Conservation (phyloP, 2,329 filamentous ascomycete species). For the Dothistroma pini region DNA sequence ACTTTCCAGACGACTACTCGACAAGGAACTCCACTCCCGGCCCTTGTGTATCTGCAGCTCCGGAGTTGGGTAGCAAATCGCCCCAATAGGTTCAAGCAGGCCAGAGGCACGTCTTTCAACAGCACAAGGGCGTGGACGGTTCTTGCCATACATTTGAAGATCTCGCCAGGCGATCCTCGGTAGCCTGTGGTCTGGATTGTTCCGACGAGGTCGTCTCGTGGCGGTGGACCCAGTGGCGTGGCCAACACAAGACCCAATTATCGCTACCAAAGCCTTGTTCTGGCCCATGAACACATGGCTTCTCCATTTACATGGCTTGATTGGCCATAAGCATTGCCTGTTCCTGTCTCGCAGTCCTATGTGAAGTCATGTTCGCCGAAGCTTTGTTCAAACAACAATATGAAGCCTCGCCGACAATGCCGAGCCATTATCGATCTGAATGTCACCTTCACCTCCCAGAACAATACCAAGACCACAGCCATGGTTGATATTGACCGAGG, state of each 20-base stretch:
- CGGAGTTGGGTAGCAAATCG: too few relatives aligned
- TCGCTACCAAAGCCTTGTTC: background rate
- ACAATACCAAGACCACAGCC: background rate
- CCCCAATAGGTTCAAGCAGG: background rate
- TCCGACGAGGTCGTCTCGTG: background rate
- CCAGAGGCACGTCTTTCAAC: background rate
- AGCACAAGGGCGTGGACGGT: background rate
- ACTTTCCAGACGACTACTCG: too few relatives aligned
- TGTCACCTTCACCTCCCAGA: background rate
- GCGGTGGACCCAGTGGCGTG: background rate
- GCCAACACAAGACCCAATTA: background rate
- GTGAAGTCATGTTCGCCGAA: background rate
- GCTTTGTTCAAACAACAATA: background rate
- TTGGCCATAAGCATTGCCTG: background rate
- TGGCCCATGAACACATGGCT: background rate
- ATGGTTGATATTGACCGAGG: background rate
- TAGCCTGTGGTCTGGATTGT: background rate
- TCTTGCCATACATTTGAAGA: background rate
- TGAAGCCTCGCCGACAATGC: background rate
- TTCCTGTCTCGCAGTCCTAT: background rate
- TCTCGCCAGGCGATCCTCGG: background rate
- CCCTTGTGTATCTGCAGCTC: background rate
- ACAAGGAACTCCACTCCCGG: background rate
- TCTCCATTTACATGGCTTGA: background rate
- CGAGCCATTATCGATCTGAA: background rate